Conservation (phyloP, 352 stramenopile species). For the Phytophthora multivora region DNA sequence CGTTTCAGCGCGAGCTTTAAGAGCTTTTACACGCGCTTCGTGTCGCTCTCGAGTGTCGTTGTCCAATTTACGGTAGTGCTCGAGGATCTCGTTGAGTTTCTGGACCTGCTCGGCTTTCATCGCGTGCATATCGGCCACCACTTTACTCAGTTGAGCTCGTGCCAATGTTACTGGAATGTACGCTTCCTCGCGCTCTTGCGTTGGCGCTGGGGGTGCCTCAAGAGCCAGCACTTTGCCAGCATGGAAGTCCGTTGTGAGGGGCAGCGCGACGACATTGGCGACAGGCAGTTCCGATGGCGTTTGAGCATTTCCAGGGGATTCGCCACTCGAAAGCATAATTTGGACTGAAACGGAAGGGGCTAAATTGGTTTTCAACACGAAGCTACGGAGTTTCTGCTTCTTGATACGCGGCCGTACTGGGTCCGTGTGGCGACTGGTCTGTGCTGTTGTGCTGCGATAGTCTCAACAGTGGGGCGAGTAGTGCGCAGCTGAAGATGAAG, state of each 20-base stretch:
- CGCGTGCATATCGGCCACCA: constrained; percentile 77
- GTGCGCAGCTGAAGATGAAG: constrained; percentile 56
- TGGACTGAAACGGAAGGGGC: constrained; percentile 4
- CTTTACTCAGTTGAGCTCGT: constrained; percentile 56
- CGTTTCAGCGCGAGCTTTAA: constrained; percentile 45
- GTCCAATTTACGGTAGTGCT: constrained; percentile 62
- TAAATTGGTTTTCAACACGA: constrained; percentile 1
- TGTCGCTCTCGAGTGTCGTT: constrained; percentile 60
- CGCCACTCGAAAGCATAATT: background rate
- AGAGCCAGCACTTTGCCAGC: constrained; percentile 42
- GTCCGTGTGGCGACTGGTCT: constrained; percentile 7
- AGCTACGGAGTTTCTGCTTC: constrained; percentile 6
- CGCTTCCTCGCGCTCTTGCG: constrained; percentile 44
- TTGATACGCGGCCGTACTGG: background rate
- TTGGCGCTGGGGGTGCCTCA: constrained; percentile 5
- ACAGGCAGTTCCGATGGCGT: background rate
- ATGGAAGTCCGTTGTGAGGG: constrained; percentile 52
- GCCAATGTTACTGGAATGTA: constrained; percentile 82
- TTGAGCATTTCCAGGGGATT: background rate
- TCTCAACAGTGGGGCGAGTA: constrained; percentile 40
- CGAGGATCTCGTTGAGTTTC: constrained; percentile 56
- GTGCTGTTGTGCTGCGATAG: constrained; percentile 6
- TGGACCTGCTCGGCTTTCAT: constrained; percentile 73
- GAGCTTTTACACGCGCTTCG: constrained; percentile 48
- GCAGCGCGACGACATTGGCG: constrained; percentile 19